These are phyloP conservation scores for Aspergillus thermomutatus DNA, from an alignment of 2,329 filamentous ascomycete genomes.

Conservation along the genomic window DNA sequence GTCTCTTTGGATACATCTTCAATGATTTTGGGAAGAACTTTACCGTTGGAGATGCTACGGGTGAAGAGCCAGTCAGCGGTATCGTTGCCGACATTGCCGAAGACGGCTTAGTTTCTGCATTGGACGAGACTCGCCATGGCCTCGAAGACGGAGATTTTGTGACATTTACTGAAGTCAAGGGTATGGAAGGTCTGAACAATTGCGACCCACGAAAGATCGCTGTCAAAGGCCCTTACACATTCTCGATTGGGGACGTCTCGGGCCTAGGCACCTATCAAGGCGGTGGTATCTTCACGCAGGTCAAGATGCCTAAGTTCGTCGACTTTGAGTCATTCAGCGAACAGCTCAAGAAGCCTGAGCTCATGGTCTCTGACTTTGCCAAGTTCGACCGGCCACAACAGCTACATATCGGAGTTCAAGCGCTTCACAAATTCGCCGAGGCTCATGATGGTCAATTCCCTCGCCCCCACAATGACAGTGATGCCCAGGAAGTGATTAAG, in stretches of 20 bases:
- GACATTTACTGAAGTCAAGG: slow-evolving; percentile 88
- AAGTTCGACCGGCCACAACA: slow-evolving; percentile 95
- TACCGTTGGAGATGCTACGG: slow-evolving; percentile 82
- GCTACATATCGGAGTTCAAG: slow-evolving; percentile 88
- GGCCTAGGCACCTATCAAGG: slow-evolving; percentile 81
- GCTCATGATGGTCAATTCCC: slow-evolving; percentile 69
- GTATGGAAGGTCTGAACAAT: slow-evolving; percentile 84
- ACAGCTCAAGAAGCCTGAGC: slow-evolving; percentile 81
- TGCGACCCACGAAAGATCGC: slow-evolving; percentile 83
- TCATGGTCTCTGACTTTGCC: slow-evolving; percentile 90
- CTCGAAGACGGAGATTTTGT: slow-evolving; percentile 96
- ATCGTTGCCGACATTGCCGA: slow-evolving; percentile 89
- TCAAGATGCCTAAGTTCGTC: slow-evolving; percentile 96
- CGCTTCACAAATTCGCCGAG: slow-evolving; percentile 80
- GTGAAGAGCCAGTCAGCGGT: slow-evolving; percentile 80
- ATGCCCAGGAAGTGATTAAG: slow-evolving; percentile 74
- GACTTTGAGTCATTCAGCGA: slow-evolving; percentile 79
- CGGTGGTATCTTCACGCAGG: slow-evolving; percentile 87
- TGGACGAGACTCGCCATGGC: slow-evolving; percentile 93
- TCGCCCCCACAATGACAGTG: slow-evolving; percentile 76
- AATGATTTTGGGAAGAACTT: slow-evolving; percentile 97
- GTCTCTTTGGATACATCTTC: slow-evolving; percentile 92
- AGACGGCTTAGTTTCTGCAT: slow-evolving; percentile 83
- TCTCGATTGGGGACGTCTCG: slow-evolving; percentile 92
- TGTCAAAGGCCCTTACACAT: slow-evolving; percentile 94